These are phyloP conservation scores for Nicotiana attenuata DNA, from an alignment of 257 asterid genomes.

Conservation along the genomic window DNA sequence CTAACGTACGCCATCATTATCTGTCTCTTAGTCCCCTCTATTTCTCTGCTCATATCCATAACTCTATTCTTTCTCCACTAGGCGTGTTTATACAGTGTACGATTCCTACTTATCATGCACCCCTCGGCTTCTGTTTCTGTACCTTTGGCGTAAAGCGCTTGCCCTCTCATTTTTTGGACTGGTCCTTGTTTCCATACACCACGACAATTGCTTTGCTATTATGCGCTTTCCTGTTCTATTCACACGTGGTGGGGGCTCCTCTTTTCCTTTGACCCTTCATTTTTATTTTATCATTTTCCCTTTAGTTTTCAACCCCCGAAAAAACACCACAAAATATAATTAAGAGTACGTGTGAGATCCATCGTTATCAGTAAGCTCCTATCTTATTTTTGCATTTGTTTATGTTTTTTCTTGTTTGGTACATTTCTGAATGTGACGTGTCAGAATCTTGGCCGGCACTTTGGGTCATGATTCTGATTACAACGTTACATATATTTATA, in stretches of 20 bases:
- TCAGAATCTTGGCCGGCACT: conserved; percentile 5
- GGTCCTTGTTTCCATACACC: not conserved
- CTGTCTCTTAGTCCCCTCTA: not conserved
- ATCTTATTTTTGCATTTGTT: not conserved
- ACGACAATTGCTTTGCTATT: not conserved
- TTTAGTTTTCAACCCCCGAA: too few relatives aligned
- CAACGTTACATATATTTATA: not conserved
- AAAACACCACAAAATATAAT: too few relatives aligned
- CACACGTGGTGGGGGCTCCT: conserved; percentile 24
- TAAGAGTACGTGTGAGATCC: not conserved
- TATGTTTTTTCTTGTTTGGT: not conserved
- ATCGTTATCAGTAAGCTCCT: not conserved
- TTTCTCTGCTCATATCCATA: not conserved
- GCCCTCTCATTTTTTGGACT: not conserved
- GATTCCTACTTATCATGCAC: not conserved
- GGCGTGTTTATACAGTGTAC: conserved; percentile 10
- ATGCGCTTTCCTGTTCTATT: not conserved
- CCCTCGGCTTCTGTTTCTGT: not conserved
- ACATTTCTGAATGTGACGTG: not conserved
- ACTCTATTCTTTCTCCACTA: not conserved
- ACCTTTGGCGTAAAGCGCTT: not conserved
- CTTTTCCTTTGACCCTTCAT: not conserved
- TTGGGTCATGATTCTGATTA: not conserved
- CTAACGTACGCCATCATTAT: conserved; percentile 17
- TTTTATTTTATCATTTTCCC: not conserved